Percentiles rank a stretch among this genome's conserved stretches.
These are phyloP conservation scores for Cladosporium sp. DNA, from an alignment of 2,329 filamentous ascomycete genomes.

Conservation along the genomic window DNA sequence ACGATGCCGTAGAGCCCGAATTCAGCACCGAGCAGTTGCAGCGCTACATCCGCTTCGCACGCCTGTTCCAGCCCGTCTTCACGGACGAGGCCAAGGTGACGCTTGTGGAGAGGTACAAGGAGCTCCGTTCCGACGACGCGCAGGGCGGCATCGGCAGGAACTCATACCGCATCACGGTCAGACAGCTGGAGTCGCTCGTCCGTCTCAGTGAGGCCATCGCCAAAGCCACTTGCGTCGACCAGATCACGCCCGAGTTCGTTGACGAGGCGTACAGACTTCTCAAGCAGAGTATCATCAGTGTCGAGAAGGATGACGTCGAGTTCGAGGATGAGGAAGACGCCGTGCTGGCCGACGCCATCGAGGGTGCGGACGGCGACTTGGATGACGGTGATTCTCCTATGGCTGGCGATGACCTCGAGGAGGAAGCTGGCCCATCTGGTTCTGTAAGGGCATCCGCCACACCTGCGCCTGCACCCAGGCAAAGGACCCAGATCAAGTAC, in stretches of 20 bases:
- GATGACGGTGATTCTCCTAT: constrained; percentile 48
- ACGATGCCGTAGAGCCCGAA: constrained; percentile 84
- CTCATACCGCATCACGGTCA: constrained; percentile 94
- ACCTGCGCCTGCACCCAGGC: constrained; percentile 37
- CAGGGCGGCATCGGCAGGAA: constrained; percentile 91
- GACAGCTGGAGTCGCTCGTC: constrained; percentile 93
- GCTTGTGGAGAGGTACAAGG: constrained; percentile 90
- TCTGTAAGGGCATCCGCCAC: constrained; percentile 36
- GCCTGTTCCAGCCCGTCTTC: constrained; percentile 90
- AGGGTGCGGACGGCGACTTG: constrained; percentile 31
- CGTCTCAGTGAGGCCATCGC: constrained; percentile 95
- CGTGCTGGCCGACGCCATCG: constrained; percentile 47
- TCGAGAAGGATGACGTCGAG: constrained; percentile 96
- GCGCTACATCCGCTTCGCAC: constrained; percentile 92
- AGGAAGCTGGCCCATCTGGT: constrained; percentile 31
- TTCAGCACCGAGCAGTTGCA: constrained; percentile 95
- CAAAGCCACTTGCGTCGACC: constrained; percentile 92
- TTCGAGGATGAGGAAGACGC: constrained; percentile 67
- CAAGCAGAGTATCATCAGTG: constrained; percentile 90
- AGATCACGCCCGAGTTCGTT: constrained; percentile 79
- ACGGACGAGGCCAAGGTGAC: constrained; percentile 77
- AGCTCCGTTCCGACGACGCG: constrained; percentile 84
- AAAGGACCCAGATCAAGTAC: constrained; percentile 84
- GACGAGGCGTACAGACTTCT: constrained; percentile 87
- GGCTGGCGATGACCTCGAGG: constrained; percentile 33